Evolutionary conservation across 768 basidiomycete species (phyloP), one percentile per base, ranked within the genome.

Genomic region (Pilatotrama ljubarskyi): DNA sequence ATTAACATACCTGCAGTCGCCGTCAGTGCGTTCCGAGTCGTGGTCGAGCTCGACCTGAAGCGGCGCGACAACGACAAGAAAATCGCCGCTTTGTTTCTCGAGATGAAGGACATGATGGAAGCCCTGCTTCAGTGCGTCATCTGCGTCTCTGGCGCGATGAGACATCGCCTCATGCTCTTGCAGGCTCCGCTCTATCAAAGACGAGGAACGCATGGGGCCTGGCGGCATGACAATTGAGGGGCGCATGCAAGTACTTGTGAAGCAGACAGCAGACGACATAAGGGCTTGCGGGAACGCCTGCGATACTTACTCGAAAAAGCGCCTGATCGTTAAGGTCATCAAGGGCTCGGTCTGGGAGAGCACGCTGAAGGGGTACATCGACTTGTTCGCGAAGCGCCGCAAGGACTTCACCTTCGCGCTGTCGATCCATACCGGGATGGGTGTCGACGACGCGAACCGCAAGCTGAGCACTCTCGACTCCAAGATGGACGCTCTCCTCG

Each of bases 1-100:
- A 32, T 3, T 22, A 18, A 42, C 8, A 2, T 2, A 1, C 14
- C 9, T n/a, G 9, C 18, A 75, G 83, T 81, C 46, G 81, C 77
- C 26, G 78, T 83, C 17, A 65, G 76, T 11, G 82, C 82, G 1
- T 84, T 84, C 69, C 73, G 77, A 37, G 70, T 80, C 0, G 81
- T 82, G 4, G 74, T 82, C 25, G 75, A 77, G 17, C 70, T 84
- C 38, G 81, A 83, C 59, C 51, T 80, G 58, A 79, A 78, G 5
- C 73, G 82, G 18, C 72, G 79, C 18, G 81, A 82, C 24, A 84
- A 85, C 55, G 78, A 84, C 59, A 77, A 75, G 55, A 82, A 81
- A 59, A 75, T 83, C 6, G 59, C 78, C 0, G 70, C 75, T 4
- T 68, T 85, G 6, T 79, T 79, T 29, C 69, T 78, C 9, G 77